Conservation (phyloP, 2,329 filamentous ascomycete species). For the Aspergillus caelatus region DNA sequence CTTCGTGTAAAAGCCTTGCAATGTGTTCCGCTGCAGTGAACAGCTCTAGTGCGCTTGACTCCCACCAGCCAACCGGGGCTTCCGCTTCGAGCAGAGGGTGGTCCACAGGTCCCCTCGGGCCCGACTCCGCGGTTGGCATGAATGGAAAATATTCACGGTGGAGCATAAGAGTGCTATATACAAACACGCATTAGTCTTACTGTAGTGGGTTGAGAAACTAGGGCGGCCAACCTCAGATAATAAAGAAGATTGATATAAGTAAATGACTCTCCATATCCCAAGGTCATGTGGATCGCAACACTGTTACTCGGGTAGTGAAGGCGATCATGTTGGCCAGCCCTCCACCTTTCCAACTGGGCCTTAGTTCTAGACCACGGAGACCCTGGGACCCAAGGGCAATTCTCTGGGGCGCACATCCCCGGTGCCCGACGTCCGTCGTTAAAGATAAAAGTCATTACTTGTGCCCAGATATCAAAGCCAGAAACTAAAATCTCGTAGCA, state of each 20-base stretch:
- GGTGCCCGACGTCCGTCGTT: slow-evolving; percentile 4
- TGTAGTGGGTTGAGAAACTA: not conserved
- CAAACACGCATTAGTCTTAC: not conserved
- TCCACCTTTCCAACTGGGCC: slow-evolving; percentile 1
- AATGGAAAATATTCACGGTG: slow-evolving; percentile 9
- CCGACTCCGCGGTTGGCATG: not conserved
- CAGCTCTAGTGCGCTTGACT: not conserved
- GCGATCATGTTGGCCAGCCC: slow-evolving; percentile 2
- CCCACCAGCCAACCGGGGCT: slow-evolving; percentile 4
- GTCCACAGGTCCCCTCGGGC: not conserved
- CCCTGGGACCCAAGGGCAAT: slow-evolving; percentile 4
- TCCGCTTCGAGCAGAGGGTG: slow-evolving; percentile 5
- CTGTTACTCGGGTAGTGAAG: slow-evolving; percentile 4
- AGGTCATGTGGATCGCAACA: slow-evolving; percentile 4
- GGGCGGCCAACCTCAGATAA: not conserved
- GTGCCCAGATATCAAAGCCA: slow-evolving; percentile 6
- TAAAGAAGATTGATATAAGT: slow-evolving; percentile 6
- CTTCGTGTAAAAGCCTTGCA: not conserved
- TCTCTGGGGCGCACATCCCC: slow-evolving; percentile 6
- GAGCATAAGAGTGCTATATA: slow-evolving; percentile 6
- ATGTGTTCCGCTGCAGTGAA: slow-evolving; percentile 1
- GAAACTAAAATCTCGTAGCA: slow-evolving; percentile 5
- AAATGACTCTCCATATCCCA: slow-evolving; percentile 6
- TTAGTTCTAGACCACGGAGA: slow-evolving; percentile 5
- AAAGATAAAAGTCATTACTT: slow-evolving; percentile 10